phyloP scores from a whole-genome alignment of 2,329 filamentous ascomycete genomes.

The Aspergillus luchuensis region DNA sequence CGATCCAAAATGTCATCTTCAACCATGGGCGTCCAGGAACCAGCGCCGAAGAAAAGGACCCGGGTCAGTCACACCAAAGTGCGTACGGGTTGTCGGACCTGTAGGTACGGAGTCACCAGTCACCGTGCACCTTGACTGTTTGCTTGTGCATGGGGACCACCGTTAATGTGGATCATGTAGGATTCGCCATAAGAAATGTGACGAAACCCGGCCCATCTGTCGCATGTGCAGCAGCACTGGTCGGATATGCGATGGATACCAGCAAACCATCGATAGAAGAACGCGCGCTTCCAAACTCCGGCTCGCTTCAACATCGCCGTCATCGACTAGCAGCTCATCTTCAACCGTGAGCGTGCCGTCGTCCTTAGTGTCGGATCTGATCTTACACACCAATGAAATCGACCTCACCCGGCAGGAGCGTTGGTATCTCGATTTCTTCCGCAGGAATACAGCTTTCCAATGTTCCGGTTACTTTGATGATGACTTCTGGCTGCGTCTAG shows the following conservation, averaged over 20 bases:
- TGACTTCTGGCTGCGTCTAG: slow-evolving; percentile 22
- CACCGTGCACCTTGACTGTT: background rate
- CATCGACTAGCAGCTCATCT: background rate
- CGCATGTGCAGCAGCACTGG: slow-evolving; percentile 3
- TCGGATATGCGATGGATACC: slow-evolving; percentile 2
- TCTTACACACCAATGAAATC: background rate
- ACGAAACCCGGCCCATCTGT: slow-evolving; percentile 1
- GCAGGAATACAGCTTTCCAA: background rate
- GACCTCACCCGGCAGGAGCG: slow-evolving; percentile 3
- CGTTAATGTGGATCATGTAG: background rate
- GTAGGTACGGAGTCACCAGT: background rate
- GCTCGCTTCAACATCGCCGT: background rate
- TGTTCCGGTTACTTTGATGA: slow-evolving; percentile 6
- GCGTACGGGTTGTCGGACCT: slow-evolving; percentile 5
- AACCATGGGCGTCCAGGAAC: background rate
- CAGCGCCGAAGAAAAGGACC: background rate
- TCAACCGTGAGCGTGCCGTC: background rate
- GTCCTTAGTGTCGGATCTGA: background rate
- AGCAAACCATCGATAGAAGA: background rate
- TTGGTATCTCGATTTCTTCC: slow-evolving; percentile 6
- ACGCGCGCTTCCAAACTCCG: background rate
- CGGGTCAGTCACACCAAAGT: slow-evolving; percentile 5
- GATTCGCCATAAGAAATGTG: slow-evolving; percentile 7
- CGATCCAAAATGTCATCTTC: background rate
- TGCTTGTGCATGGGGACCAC: background rate